Conservation (phyloP, 352 stramenopile species). For the Globisporangium cylindrosporum region DNA sequence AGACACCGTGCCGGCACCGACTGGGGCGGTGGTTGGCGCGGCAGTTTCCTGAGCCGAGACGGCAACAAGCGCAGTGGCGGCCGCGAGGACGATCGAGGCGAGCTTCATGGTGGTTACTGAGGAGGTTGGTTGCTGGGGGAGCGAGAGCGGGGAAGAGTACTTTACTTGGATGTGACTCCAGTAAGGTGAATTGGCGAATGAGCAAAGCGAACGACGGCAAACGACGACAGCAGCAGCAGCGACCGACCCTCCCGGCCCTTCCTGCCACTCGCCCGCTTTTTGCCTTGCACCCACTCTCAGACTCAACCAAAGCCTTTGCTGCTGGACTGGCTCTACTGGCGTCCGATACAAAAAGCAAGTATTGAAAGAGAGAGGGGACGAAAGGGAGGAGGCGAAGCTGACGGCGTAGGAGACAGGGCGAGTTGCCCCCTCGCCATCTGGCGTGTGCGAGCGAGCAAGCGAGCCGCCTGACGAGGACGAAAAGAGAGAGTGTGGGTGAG, state of each 20-base stretch:
- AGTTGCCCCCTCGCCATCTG: slow-evolving; percentile 2
- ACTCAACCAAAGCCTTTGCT: background rate
- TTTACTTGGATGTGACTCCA: slow-evolving; percentile 21
- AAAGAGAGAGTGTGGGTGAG: background rate
- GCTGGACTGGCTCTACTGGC: slow-evolving; percentile 1
- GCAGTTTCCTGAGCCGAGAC: slow-evolving; percentile 3
- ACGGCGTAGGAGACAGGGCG: background rate
- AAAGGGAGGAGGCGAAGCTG: background rate
- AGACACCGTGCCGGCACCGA: slow-evolving; percentile 1
- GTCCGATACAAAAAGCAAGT: background rate
- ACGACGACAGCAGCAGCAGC: background rate
- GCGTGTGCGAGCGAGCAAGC: background rate
- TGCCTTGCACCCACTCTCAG: background rate
- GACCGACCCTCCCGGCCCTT: background rate
- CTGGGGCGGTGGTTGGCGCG: background rate
- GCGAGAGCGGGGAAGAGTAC: slow-evolving; percentile 13
- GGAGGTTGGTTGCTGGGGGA: background rate
- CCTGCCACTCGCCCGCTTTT: background rate
- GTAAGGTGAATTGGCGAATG: slow-evolving; percentile 35
- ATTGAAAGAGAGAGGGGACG: background rate
- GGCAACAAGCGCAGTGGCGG: slow-evolving; percentile 8
- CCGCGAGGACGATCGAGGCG: slow-evolving; percentile 21
- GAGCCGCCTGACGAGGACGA: background rate
- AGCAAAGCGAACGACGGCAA: slow-evolving; percentile 6
- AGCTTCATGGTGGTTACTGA: slow-evolving; percentile 27